Base-by-base conservation (phyloP, 495 filamentous ascomycete genomes). In the Aspergillus hancockii region DNA sequence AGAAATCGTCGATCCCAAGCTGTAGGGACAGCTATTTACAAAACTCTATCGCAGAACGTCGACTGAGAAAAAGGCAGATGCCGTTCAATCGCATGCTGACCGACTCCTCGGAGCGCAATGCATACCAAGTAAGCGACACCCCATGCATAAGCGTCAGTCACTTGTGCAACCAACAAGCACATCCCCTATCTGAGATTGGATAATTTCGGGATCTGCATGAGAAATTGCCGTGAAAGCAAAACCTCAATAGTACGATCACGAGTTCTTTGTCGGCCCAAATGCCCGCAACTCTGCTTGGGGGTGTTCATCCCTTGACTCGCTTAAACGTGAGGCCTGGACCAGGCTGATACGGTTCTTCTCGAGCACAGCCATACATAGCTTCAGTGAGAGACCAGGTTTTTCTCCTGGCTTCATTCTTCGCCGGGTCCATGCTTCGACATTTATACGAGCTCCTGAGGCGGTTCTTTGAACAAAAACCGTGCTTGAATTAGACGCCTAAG, bases 291-390 rank as follows among this genome's bases (percentile, higher is more conserved):
- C 3, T 13, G 12, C 36, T 40, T 10, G 12, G 16, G 16, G 16
- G 36, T 7, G 4, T 2, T 43, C 40, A 43, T n/a, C 14, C 18
- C 40, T 43, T 21, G 1, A 21, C 36, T 40, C 3, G 40, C 40
- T 43, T 43, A 43, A 43, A 43, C 40, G 18, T 43, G 40, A 36
- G 43, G 19, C 10, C 43, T 47, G 43, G 43, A 47, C 43, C 19
- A 47, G 4, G 19, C 16, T 18, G 43, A 47, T 23, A 41, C 38
- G 38, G 2, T 14, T 14, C 5, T 47, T 23, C 40, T 18, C 19
- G 43, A 47, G 21, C 19, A 22, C 6, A 23, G 19, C 9, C 18
- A 3, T 23, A 47, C 43, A 47, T 21, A 23, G 8, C 21, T 18
- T 23, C 0, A 9, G 8, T 6, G 8, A 22, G 7, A 22, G 3